These are phyloP conservation scores for Podaxis mareebaensis DNA, from an alignment of 768 basidiomycete species.

Conservation along the genomic window DNA sequence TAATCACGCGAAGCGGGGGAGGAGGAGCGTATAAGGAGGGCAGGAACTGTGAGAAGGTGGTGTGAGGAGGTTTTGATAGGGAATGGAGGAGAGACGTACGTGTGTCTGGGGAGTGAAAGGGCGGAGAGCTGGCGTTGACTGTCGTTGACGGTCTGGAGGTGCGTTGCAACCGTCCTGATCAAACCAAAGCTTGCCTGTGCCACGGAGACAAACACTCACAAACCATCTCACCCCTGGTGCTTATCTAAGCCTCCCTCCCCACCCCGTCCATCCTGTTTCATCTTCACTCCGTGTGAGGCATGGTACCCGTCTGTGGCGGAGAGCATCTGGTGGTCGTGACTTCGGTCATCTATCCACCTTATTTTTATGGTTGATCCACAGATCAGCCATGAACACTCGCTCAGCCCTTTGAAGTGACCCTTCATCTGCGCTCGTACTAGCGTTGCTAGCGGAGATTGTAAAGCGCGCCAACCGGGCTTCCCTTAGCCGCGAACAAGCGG, in stretches of 20 bases:
- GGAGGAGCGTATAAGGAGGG: slow-evolving; percentile 9
- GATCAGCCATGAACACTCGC: too few relatives aligned
- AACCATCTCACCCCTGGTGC: slow-evolving; percentile 11
- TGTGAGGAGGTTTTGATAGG: neutral
- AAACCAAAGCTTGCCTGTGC: slow-evolving; percentile 31
- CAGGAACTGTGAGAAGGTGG: slow-evolving; percentile 3
- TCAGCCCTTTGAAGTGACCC: too few relatives aligned
- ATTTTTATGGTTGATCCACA: neutral
- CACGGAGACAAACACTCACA: slow-evolving; percentile 23
- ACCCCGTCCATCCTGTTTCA: neutral
- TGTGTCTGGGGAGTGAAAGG: neutral
- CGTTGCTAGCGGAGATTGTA: too few relatives aligned
- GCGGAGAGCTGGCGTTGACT: slow-evolving; percentile 28
- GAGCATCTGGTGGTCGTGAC: neutral
- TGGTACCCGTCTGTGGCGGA: neutral
- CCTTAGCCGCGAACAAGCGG: too few relatives aligned
- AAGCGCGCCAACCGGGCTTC: too few relatives aligned
- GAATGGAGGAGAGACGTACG: slow-evolving; percentile 7
- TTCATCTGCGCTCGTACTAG: too few relatives aligned
- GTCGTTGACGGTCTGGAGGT: slow-evolving; percentile 40
- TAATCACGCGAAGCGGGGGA: slow-evolving; percentile 14
- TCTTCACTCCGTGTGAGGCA: neutral
- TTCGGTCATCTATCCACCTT: neutral
- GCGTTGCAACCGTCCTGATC: slow-evolving; percentile 47
- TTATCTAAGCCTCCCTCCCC: neutral